Evolutionary conservation across 2,329 filamentous ascomycete genomes (phyloP), one percentile per base, ranked within the genome.

Genomic region (Pestalotiopsis sp.): DNA sequence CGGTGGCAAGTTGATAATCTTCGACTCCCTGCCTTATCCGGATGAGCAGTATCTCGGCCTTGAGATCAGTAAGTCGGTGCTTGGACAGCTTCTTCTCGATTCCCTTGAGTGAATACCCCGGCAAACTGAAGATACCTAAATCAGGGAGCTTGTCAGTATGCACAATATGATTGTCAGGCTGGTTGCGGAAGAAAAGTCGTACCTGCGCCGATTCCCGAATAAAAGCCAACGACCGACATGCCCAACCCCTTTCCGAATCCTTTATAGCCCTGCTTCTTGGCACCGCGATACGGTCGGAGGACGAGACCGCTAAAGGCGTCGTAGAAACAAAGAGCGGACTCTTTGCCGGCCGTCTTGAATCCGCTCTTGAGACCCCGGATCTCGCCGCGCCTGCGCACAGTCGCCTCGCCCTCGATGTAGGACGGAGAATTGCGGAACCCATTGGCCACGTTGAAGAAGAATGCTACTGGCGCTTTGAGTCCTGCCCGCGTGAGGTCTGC

Each of bases 381-480:
- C 72, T 92, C 93, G 67, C 93, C 91, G 1, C 87, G 82, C n/a
- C 91, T 90, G 11, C 93, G 86, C 0, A 97, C 89, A 1, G 90
- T 94, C 1, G 92, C 89, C 73, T 97, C 94, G 55, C 94, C 92
- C 75, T 97, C 97, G 1, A 97, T 82, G 71, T 88, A 90, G 0
- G 94, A 94, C 5, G 92, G 91, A 73, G 20, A 57, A 26, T 97
- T 97, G 76, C 95, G 92, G 76, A 97, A 97, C 0, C 94, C 94
- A 77, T 91, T 92, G 0, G 94, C 92, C 48, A 97, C 85, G 87
- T 48, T 11, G 11, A 56, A 38, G 2, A 57, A 11, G 58, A 65
- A 26, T 14, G 63, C 48, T 3, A 65, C 48, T 14, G 63, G 63
- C 40, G 63, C 30, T 38, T 65, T 55, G 14, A 65, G 26, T 17